phyloP scores from a whole-genome alignment of 495 filamentous ascomycete genomes.

The Daldinia concentrica region DNA sequence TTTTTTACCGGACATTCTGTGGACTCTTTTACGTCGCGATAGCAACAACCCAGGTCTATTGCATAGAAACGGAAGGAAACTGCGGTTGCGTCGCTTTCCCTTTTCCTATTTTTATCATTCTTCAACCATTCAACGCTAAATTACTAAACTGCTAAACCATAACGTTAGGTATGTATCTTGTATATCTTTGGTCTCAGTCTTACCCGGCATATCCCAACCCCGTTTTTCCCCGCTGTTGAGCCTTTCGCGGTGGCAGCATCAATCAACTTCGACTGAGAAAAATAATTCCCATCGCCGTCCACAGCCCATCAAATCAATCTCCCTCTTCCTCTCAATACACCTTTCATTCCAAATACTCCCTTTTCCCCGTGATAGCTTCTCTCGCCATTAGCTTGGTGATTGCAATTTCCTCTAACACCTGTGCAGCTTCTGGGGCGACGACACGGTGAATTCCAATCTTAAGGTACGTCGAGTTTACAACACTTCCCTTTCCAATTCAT shows the following conservation, averaged over 20 bases:
- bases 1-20: slow-evolving; percentile 34
- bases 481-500: not conserved
- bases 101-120: not conserved
- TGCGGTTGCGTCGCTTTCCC: not conserved
- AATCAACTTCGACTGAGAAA: slow-evolving; percentile 30
- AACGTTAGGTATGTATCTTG: not conserved
- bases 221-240: slow-evolving; percentile 17
- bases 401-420: slow-evolving; percentile 31
- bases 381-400: slow-evolving; percentile 18
- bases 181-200: not conserved
- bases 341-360: slow-evolving; percentile 14
- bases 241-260: slow-evolving; percentile 24
- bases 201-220: slow-evolving; percentile 11
- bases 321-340: slow-evolving; percentile 20
- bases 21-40: slow-evolving; percentile 28
- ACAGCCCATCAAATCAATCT: slow-evolving; percentile 23
- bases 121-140: slow-evolving; percentile 2
- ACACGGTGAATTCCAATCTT: slow-evolving; percentile 15
- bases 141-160: no score
- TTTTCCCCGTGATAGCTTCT: slow-evolving; percentile 2
- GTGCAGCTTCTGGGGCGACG: slow-evolving; percentile 20
- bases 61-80: slow-evolving; percentile 18
- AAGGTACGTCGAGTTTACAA: slow-evolving; percentile 30
- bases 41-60: slow-evolving; percentile 25
- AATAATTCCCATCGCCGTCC: slow-evolving; percentile 34